Base-by-base conservation (phyloP, 176 grass and related monocot genomes). In the Eremochloa ophiuroides region DNA sequence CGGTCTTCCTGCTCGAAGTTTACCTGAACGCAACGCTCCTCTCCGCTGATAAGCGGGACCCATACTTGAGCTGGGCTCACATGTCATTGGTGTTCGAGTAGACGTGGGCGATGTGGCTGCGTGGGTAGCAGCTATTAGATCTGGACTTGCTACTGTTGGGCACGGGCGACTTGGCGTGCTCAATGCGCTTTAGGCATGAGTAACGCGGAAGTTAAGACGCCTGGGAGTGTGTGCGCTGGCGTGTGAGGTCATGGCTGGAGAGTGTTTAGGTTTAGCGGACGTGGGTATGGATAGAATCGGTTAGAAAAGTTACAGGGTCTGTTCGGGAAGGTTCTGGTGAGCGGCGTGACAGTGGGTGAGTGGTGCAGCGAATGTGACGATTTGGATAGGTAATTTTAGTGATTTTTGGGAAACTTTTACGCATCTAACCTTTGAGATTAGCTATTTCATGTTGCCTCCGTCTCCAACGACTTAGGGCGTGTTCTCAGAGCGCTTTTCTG, bases 281-380 rank as follows among this genome's bases (percentile, higher is more conserved):
- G 35, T n/a, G 87, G 64, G 56, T 89, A 53, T 17, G 1, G 1
- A 38, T 29, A 2, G 8, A 25, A 8, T 7, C 1, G 7, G 87
- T 85, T 58, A 77, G 29, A 65, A 76, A 65, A n/a, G 37, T 30
- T 0, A 22, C 3, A 2, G 37, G 66, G 35, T 17, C 71, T 62
- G n/a, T 2, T 81, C 3, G 85, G 15, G 92, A 91, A 86, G 46
- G 80, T 91, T 86, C 83, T 8, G 66, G 39, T 2, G 35, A 34
- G 46, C 10, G 74, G 51, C 47, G 16, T 6, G 7, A 8, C 18
- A 51, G 84, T 70, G 13, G 74, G 75, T 79, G 55, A 10, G 77
- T 77, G 65, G 78, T 82, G 83, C 72, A 66, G 72, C 5, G 62
- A 72, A 85, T 77, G 78, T 85, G 83, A 27, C 22, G 10, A 69